These are phyloP conservation scores for Coemansia guatemalensis DNA, from an alignment of 192 early-diverging fungal genomes.

Conservation along the genomic window DNA sequence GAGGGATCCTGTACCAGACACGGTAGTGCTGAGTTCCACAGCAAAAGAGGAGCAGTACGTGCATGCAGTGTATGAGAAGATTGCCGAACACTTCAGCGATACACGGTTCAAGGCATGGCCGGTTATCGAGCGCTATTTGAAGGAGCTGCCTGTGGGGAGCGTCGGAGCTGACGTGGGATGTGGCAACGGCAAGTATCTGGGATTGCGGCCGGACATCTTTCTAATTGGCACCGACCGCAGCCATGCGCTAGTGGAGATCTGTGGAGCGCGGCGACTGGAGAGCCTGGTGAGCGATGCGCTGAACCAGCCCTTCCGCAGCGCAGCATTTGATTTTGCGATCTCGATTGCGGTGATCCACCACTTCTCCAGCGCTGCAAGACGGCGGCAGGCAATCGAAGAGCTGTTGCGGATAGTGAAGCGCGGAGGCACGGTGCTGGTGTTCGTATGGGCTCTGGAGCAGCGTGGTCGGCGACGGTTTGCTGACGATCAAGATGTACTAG, in stretches of 20 bases:
- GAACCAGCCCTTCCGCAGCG: constrained; percentile 67
- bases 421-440: constrained; percentile 74
- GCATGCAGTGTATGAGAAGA: constrained; percentile 88
- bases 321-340: constrained; percentile 86
- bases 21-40: constrained; percentile 20
- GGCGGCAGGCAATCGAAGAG: constrained; percentile 73
- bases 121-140: constrained; percentile 84
- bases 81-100: constrained; percentile 90
- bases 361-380: constrained; percentile 75
- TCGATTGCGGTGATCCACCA: constrained; percentile 98
- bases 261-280: constrained; percentile 71
- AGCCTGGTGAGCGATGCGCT: constrained; percentile 81
- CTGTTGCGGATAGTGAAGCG: constrained; percentile 71
- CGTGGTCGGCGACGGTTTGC: constrained; percentile 77
- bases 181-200: constrained; percentile 97
- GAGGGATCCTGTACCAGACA: constrained; percentile 41
- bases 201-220: constrained; percentile 74
- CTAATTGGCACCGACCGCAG: constrained; percentile 87
- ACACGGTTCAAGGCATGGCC: constrained; percentile 99
- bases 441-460: constrained; percentile 98
- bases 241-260: constrained; percentile 75
- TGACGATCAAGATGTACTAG: constrained; percentile 84
- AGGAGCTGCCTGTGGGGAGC: constrained; percentile 60
- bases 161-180: constrained; percentile 95
- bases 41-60: constrained; percentile 79